Evolutionary conservation across 495 filamentous ascomycete genomes (phyloP).

Genomic region (Hypoxylon cercidicola): DNA sequence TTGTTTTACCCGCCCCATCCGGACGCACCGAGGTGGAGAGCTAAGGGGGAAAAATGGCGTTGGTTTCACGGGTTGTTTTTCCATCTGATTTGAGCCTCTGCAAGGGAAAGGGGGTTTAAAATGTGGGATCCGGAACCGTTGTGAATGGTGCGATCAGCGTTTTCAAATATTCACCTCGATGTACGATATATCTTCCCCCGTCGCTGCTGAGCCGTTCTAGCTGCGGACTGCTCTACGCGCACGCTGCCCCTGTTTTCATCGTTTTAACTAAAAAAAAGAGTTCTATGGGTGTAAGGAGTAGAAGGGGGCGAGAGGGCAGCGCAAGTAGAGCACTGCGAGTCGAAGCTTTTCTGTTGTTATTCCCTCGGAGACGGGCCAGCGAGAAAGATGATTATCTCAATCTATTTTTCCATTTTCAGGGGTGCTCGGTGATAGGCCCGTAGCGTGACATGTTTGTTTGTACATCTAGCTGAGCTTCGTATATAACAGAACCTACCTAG

Average conservation of each 20-base stretch:
- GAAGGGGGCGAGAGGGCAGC: slow-evolving; percentile 21
- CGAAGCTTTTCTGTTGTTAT: slow-evolving; percentile 5
- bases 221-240: no score
- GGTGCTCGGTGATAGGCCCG: not conserved
- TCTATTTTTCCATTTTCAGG: not conserved
- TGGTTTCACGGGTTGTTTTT: slow-evolving; percentile 24
- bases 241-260: slow-evolving; percentile 8
- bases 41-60: slow-evolving; percentile 37
- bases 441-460: not conserved
- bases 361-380: slow-evolving; percentile 3
- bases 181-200: slow-evolving; percentile 33
- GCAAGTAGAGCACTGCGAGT: not conserved
- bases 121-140: slow-evolving; percentile 16
- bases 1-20: not conserved
- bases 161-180: slow-evolving; percentile 24
- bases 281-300: slow-evolving; percentile 8
- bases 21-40: slow-evolving; percentile 14
- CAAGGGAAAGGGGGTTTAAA: not conserved
- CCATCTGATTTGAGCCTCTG: slow-evolving; percentile 19
- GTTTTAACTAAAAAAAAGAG: slow-evolving; percentile 14
- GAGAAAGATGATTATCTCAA: slow-evolving; percentile 21
- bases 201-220: slow-evolving; percentile 5
- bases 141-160: slow-evolving; percentile 15
- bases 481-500: no score
- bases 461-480: no score